A percentile compares a stretch with the other conserved stretches of the same genome.
Evolutionary conservation across 306 rosid genomes (phyloP).

Genomic region (Prunus mume): DNA sequence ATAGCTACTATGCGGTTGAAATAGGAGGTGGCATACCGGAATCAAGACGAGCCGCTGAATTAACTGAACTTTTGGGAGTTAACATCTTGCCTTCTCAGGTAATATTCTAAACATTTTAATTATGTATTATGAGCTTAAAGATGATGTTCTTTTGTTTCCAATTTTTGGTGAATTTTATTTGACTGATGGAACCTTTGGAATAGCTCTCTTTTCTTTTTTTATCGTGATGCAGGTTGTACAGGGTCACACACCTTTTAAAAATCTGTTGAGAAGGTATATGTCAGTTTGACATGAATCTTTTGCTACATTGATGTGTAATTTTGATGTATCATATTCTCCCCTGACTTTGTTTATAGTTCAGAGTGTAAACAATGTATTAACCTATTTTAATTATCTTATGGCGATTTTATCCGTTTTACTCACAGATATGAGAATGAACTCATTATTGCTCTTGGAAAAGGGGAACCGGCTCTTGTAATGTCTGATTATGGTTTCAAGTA

Average conservation of each 20-base stretch:
- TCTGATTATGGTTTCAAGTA: conserved; percentile 38
- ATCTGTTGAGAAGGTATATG: conserved; percentile 28
- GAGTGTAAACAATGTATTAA: not conserved
- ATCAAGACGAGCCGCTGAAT: conserved; percentile 30
- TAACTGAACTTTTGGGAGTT: conserved; percentile 33
- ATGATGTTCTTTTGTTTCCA: not conserved
- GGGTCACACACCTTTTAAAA: conserved; percentile 35
- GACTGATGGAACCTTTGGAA: conserved; percentile 27
- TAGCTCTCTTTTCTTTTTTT: conserved; percentile 20
- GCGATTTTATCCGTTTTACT: not conserved
- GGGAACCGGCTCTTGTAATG: conserved; percentile 35
- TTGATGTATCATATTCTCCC: not conserved
- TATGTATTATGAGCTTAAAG: not conserved
- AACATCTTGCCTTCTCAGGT: conserved; percentile 35
- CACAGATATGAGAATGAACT: conserved; percentile 33
- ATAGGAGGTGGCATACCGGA: conserved; percentile 38
- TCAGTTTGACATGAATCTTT: not conserved
- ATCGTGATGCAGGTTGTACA: conserved; percentile 35
- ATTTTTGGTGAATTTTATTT: not conserved
- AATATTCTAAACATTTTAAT: not conserved
- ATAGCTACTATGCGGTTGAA: not conserved
- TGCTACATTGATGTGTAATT: not conserved
- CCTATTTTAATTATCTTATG: not conserved
- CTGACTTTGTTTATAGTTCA: not conserved
- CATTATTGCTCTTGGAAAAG: conserved; percentile 31